Conservation (phyloP, 306 rosid species). For the Oemleria cerasiformis region DNA sequence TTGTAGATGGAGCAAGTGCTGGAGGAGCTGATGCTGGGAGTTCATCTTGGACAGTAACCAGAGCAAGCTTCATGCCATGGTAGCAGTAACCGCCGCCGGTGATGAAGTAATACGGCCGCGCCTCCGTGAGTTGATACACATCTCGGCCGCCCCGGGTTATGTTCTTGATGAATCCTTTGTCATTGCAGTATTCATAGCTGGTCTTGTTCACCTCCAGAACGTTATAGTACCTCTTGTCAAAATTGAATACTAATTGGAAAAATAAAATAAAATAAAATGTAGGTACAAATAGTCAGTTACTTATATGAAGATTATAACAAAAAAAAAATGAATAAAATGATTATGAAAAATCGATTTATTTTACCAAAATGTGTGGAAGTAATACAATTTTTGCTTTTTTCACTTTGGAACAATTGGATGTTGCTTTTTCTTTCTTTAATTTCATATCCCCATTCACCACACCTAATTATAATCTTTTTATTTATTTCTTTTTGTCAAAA, state of each 20-base stretch:
- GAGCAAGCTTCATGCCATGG: constrained; percentile 56
- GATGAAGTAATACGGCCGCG: constrained; percentile 52
- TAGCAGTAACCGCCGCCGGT: constrained; percentile 67
- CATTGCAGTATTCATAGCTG: constrained; percentile 55
- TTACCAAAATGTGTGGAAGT: too few relatives aligned
- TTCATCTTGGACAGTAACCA: constrained; percentile 22
- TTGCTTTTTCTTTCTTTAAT: too few relatives aligned
- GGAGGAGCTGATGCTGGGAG: constrained; percentile 3
- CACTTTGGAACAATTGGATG: too few relatives aligned
- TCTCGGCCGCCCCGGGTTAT: constrained; percentile 70
- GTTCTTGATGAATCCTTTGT: constrained; percentile 48
- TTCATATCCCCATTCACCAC: too few relatives aligned
- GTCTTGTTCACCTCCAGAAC: constrained; percentile 77
- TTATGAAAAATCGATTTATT: too few relatives aligned
- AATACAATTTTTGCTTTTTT: too few relatives aligned
- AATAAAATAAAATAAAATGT: background rate
- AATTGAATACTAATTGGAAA: constrained; percentile 39
- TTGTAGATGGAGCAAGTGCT: constrained; percentile 24
- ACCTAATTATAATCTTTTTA: too few relatives aligned
- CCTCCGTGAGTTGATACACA: constrained; percentile 52
- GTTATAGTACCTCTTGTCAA: constrained; percentile 58
- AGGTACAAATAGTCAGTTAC: background rate
- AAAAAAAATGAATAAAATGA: background rate
- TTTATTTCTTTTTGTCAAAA: too few relatives aligned
- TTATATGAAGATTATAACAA: background rate